Conservation (phyloP, 2,329 filamentous ascomycete genomes). For the Sclerotinia spermophila region DNA sequence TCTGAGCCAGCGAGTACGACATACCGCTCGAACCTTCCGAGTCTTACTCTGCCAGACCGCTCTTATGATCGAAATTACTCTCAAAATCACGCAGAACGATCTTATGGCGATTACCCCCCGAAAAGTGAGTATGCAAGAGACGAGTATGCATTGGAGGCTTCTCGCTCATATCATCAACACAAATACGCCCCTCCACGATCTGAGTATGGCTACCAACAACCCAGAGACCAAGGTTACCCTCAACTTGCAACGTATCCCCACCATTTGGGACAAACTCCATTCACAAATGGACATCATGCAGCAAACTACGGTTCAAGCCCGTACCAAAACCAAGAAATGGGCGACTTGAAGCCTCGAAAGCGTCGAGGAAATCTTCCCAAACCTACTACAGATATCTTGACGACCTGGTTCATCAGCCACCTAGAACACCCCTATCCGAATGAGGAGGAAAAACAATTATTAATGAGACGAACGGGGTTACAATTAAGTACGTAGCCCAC, state of each 20-base stretch:
- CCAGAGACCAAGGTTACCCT: constrained; percentile 7
- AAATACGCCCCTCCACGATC: constrained; percentile 7
- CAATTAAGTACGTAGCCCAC: constrained; percentile 63
- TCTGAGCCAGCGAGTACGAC: constrained; percentile 5
- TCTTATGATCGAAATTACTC: background rate
- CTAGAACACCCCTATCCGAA: constrained; percentile 79
- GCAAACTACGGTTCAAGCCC: background rate
- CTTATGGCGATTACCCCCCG: background rate
- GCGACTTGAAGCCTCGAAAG: constrained; percentile 43
- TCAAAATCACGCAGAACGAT: background rate
- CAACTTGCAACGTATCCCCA: background rate
- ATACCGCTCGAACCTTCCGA: background rate
- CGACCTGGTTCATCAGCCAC: constrained; percentile 76
- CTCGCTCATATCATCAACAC: background rate
- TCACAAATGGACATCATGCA: constrained; percentile 22
- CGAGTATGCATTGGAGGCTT: constrained; percentile 15
- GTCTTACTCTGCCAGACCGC: background rate
- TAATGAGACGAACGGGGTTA: constrained; percentile 72
- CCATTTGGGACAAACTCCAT: constrained; percentile 29
- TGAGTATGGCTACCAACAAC: constrained; percentile 20
- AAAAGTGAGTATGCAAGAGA: background rate
- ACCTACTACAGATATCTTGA: constrained; percentile 77
- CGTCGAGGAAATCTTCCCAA: constrained; percentile 87
- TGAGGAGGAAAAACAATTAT: constrained; percentile 80
- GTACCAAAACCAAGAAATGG: constrained; percentile 19